Percentiles rank a stretch among this genome's conserved stretches.
These are phyloP conservation scores for Russula olivacea DNA, from an alignment of 768 basidiomycete species.

Conservation along the genomic window DNA sequence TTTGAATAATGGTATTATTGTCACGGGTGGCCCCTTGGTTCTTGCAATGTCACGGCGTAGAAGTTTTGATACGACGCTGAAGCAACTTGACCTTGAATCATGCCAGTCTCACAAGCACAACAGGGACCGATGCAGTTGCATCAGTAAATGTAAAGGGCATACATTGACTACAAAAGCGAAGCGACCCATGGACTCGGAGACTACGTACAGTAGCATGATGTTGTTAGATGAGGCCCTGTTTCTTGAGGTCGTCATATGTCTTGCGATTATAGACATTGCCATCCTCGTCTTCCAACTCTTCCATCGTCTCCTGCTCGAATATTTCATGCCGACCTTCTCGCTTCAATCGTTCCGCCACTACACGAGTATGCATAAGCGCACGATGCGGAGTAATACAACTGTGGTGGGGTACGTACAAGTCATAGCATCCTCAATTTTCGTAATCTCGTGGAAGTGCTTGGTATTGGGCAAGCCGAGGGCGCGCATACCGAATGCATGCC, in stretches of 20 bases:
- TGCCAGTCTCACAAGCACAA: no score
- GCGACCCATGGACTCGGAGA: background rate
- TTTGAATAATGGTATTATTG: background rate
- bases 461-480: slow-evolving; percentile 96
- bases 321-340: slow-evolving; percentile 94
- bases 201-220: background rate
- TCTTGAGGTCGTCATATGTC: slow-evolving; percentile 96
- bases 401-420: slow-evolving; percentile 54
- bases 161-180: background rate
- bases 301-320: slow-evolving; percentile 90
- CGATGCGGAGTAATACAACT: background rate
- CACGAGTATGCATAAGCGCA: slow-evolving; percentile 2
- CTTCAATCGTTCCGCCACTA: slow-evolving; percentile 97
- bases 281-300: slow-evolving; percentile 96
- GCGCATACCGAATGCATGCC: slow-evolving; percentile 97
- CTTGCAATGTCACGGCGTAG: no score
- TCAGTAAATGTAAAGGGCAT: background rate
- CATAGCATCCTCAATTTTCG: slow-evolving; percentile 92
- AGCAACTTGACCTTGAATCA: no score
- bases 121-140: no score
- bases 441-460: slow-evolving; percentile 99
- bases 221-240: slow-evolving; percentile 76
- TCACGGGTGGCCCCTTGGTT: no score
- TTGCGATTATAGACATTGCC: slow-evolving; percentile 98
- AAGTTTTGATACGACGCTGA: no score